These are phyloP conservation scores for Malassezia equina DNA, from an alignment of 1,284 basidiomycete genomes.

Conservation along the genomic window DNA sequence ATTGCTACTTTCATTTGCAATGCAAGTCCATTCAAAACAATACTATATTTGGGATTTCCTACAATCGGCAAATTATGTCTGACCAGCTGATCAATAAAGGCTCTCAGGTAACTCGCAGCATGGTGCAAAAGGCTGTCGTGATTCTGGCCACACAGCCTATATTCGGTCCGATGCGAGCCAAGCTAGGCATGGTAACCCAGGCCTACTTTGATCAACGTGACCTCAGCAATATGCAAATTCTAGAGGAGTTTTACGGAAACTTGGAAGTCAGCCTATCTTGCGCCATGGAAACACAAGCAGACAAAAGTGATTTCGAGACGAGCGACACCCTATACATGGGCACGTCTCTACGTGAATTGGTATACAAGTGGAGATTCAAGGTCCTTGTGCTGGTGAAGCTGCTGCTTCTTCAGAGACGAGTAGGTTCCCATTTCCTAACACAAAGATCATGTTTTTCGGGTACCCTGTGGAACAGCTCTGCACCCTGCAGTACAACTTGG, in stretches of 20 bases:
- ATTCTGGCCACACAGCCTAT: conserved; percentile 62
- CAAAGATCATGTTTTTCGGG: conserved; percentile 87
- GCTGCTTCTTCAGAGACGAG: conserved; percentile 63
- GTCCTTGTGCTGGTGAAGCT: conserved; percentile 90
- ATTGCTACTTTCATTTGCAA: conserved; percentile 82
- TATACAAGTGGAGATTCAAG: conserved; percentile 85
- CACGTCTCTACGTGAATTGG: conserved; percentile 79
- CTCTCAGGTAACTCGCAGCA: conserved; percentile 82
- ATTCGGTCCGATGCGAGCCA: conserved; percentile 58
- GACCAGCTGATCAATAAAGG: conserved; percentile 69
- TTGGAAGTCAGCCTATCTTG: conserved; percentile 34
- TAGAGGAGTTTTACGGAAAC: conserved; percentile 45
- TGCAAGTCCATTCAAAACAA: conserved; percentile 20
- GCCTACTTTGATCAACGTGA: conserved; percentile 47
- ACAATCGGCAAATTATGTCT: conserved; percentile 87
- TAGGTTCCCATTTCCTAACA: not conserved
- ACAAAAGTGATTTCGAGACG: conserved; percentile 17
- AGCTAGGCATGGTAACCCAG: conserved; percentile 81
- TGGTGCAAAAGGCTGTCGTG: conserved; percentile 94
- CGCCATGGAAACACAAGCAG: conserved; percentile 14
- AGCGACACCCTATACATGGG: conserved; percentile 63
- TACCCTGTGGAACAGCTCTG: conserved; percentile 93
- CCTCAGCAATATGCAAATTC: conserved; percentile 36
- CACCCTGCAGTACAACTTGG: conserved; percentile 91
- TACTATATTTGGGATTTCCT: conserved; percentile 35